phyloP scores from a whole-genome alignment of 768 basidiomycete genomes.

The Tricholomella constricta region DNA sequence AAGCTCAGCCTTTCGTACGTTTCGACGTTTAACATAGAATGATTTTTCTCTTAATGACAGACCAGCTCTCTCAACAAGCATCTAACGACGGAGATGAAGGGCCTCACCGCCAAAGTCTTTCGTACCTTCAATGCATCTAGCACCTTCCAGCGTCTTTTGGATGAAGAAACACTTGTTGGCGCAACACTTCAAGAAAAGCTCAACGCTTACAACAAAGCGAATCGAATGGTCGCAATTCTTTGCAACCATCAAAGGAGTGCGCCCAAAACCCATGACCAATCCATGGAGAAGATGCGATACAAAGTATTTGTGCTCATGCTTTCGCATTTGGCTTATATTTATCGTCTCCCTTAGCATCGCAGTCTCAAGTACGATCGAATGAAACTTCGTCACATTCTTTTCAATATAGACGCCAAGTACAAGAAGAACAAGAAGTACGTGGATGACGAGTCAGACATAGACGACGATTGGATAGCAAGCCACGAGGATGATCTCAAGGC shows the following conservation, averaged over 20 bases:
- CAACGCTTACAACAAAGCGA: constrained; percentile 95
- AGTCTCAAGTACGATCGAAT: constrained; percentile 94
- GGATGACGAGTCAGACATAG: constrained; percentile 90
- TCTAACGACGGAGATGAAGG: constrained; percentile 92
- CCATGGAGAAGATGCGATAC: constrained; percentile 92
- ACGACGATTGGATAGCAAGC: constrained; percentile 84
- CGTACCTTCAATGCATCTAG: constrained; percentile 99
- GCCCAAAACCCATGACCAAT: constrained; percentile 89
- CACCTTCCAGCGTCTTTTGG: constrained; percentile 91
- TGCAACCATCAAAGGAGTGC: constrained; percentile 99
- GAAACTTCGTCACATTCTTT: constrained; percentile 91
- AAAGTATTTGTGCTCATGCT: constrained; percentile 54
- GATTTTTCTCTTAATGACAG: constrained; percentile 42
- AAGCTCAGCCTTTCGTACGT: constrained; percentile 6
- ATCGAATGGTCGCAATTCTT: constrained; percentile 94
- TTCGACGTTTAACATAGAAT: constrained; percentile 2
- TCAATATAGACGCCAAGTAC: constrained; percentile 73
- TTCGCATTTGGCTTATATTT: constrained; percentile 3
- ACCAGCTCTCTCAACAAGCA: constrained; percentile 89
- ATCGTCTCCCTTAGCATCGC: constrained; percentile 60
- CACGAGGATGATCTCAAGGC: constrained; percentile 78
- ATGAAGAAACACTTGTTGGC: constrained; percentile 58
- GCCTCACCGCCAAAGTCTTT: constrained; percentile 98
- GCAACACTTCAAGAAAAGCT: constrained; percentile 93
- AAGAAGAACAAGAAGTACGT: constrained; percentile 80